These are phyloP conservation scores for Phytopythium chamaehyphon DNA, from an alignment of 352 stramenopile genomes.

Conservation along the genomic window DNA sequence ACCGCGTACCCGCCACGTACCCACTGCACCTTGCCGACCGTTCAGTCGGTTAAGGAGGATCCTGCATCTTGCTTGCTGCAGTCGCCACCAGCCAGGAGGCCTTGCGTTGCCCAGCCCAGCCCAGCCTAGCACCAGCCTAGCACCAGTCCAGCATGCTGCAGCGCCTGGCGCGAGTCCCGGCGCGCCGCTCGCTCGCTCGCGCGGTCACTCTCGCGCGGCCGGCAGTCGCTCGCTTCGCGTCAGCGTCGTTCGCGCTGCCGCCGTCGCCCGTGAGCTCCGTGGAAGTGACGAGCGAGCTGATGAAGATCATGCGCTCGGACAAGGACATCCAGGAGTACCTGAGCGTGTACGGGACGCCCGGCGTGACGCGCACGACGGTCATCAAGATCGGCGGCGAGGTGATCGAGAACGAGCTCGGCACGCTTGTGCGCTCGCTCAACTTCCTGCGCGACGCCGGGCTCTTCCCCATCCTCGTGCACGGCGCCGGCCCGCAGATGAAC, in stretches of 20 bases:
- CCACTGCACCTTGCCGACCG: background rate
- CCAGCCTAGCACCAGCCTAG: too few species aligned
- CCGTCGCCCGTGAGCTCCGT: conserved; percentile 29
- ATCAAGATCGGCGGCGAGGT: conserved; percentile 90
- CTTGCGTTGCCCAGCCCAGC: background rate
- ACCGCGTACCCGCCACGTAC: background rate
- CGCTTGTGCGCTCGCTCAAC: conserved; percentile 76
- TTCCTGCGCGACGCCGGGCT: conserved; percentile 83
- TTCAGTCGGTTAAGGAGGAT: background rate
- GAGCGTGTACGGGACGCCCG: conserved; percentile 67
- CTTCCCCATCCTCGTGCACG: conserved; percentile 86
- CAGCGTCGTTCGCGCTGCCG: conserved; percentile 2
- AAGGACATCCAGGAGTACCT: conserved; percentile 65
- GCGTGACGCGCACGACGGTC: conserved; percentile 69
- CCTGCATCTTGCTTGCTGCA: conserved; percentile 1
- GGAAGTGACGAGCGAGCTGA: conserved; percentile 54
- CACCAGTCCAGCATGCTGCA: conserved; percentile 14
- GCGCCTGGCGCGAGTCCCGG: conserved; percentile 9
- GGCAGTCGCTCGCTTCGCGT: background rate
- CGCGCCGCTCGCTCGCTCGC: conserved; percentile 12
- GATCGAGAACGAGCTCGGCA: conserved; percentile 84
- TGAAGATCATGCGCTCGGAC: conserved; percentile 54
- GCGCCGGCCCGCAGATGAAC: conserved; percentile 89
- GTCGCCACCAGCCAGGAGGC: background rate
- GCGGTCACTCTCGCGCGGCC: conserved; percentile 10